Evolutionary conservation across 805 yeast genomes (phyloP).

Genomic region (Yarrowia alimentaria): DNA sequence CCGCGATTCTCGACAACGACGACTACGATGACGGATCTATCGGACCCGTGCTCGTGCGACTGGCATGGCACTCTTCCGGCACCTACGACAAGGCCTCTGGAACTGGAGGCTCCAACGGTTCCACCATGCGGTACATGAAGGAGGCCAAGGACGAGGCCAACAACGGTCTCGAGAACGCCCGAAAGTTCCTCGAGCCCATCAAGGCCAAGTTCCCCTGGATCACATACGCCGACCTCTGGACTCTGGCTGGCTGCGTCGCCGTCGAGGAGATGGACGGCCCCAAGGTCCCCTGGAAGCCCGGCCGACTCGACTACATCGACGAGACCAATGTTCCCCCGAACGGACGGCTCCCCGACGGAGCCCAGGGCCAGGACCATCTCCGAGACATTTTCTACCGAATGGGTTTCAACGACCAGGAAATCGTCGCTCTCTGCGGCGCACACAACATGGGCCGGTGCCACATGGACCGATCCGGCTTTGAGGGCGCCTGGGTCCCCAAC

Average conservation of each 20-base stretch:
- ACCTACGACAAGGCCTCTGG: slow-evolving; percentile 61
- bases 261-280: slow-evolving; percentile 68
- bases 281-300: slow-evolving; percentile 75
- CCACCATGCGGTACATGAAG: slow-evolving; percentile 51
- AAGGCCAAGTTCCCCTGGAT: slow-evolving; percentile 58
- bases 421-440: slow-evolving; percentile 62
- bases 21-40: slow-evolving; percentile 66
- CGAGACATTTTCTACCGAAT: slow-evolving; percentile 54
- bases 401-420: slow-evolving; percentile 61
- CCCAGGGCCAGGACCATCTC: slow-evolving; percentile 54
- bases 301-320: slow-evolving; percentile 54
- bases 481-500: slow-evolving; percentile 87
- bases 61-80: slow-evolving; percentile 86
- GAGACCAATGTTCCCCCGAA: slow-evolving; percentile 58
- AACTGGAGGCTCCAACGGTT: slow-evolving; percentile 55
- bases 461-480: slow-evolving; percentile 67
- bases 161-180: slow-evolving; percentile 53
- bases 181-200: slow-evolving; percentile 56
- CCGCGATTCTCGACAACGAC: slow-evolving; percentile 43
- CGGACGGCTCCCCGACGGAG: slow-evolving; percentile 62
- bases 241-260: slow-evolving; percentile 65
- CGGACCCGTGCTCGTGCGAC: slow-evolving; percentile 73
- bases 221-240: slow-evolving; percentile 67
- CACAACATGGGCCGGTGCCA: slow-evolving; percentile 66
- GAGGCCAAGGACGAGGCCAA: slow-evolving; percentile 49